Evolutionary conservation across 768 basidiomycete genomes (phyloP), one percentile per base, ranked within the genome.

Genomic region (Ramaria sp.): DNA sequence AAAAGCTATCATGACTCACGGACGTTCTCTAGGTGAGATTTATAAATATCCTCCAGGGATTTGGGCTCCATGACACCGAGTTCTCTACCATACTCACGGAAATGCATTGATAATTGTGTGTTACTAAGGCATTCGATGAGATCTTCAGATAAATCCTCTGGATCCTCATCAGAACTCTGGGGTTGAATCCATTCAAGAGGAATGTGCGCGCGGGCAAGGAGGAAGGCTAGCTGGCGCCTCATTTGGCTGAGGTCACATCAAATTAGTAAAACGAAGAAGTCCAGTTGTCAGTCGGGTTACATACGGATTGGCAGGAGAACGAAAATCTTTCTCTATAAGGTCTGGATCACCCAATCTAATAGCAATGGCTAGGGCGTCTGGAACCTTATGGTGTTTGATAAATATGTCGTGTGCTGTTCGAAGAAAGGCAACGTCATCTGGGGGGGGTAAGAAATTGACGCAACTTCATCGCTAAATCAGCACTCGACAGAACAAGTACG

Each of bases 21-120:
- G 3, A 88, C 86, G 60, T 86, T 88, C 65, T 98, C 96, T 12
- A 97, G 73, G 71, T 99, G 95, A 3, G 83, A 81, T 67, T 98
- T 99, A 73, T 99, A 99, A 20, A 98, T 90, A 66, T 98, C 96
- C 64, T 98, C 96, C 49, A 97, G 70, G 48, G 84, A 86, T 73
- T 91, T 93, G 4, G 96, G 77, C 25, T 97, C 95, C 3, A 74
- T 70, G 2, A 95, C 94, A 43, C 85, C 91, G 27, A 99, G 72
- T 67, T 97, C 95, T 65, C 91, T 94, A 16, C 94, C 95, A 62
- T 96, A 98, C 10, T 82, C 82, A 43, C 80, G 80, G 79, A 98
- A 97, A 64, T 83, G 82, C 32, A 74, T 68, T 59, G 89, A 94
- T 25, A 99, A 75, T 50, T 83, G 80, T 9, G 83, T 78, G 65